Evolutionary conservation across 306 rosid species (phyloP).

Genomic region (Gynostemma pentaphyllum): DNA sequence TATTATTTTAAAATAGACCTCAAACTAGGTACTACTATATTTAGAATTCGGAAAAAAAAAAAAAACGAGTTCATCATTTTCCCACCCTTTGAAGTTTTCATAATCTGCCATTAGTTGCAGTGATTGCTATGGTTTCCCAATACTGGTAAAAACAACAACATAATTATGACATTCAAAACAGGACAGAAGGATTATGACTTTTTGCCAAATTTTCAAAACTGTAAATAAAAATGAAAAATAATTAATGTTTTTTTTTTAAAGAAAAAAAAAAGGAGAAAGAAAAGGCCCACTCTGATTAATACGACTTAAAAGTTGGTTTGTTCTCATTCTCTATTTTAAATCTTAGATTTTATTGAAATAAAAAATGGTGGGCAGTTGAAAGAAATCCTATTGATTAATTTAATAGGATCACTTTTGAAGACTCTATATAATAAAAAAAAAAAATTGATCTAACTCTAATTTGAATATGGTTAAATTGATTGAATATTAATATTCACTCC

Average conservation of each 20-base stretch:
- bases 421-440: no score
- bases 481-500: no score
- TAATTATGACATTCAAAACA: neutral
- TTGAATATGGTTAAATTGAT: no score
- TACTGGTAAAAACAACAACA: neutral
- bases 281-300: neutral
- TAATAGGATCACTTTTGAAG: no score
- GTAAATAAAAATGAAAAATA: neutral
- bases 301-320: neutral
- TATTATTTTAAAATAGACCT: no score
- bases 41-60: neutral
- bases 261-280: neutral
- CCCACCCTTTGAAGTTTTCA: slow-evolving; percentile 16
- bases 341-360: neutral
- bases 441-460: no score
- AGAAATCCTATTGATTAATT: no score
- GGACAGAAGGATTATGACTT: neutral
- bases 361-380: no score
- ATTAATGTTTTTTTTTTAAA: neutral
- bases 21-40: no score
- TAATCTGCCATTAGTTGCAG: slow-evolving; percentile 4
- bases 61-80: neutral
- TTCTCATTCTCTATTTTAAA: neutral
- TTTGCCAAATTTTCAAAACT: neutral
- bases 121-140: neutral